These are phyloP conservation scores for Zhuliangozyma blackwelliae DNA, from an alignment of 1,139 yeast species.

Conservation along the genomic window DNA sequence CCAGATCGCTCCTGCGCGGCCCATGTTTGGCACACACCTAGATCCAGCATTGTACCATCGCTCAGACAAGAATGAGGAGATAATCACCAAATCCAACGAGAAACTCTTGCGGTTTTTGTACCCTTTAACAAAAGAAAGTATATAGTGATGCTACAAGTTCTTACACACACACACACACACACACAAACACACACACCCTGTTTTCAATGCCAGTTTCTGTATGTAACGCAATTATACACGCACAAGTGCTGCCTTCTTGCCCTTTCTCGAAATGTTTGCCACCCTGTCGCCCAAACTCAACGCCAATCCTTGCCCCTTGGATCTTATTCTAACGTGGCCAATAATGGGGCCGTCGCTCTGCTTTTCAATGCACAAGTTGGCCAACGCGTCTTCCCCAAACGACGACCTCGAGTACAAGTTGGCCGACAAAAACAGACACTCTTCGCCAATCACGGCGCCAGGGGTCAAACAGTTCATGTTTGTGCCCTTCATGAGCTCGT, in stretches of 20 bases:
- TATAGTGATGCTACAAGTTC: too few species aligned
- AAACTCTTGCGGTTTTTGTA: constrained; percentile 12
- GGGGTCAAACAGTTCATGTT: constrained; percentile 95
- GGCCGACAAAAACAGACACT: constrained; percentile 91
- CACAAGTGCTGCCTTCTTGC: constrained; percentile 21
- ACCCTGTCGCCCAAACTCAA: constrained; percentile 92
- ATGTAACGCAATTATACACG: constrained; percentile 17
- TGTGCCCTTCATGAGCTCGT: constrained; percentile 73
- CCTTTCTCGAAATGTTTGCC: constrained; percentile 68
- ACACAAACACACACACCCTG: too few species aligned
- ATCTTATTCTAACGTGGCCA: constrained; percentile 95
- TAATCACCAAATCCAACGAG: constrained; percentile 12
- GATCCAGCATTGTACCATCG: constrained; percentile 24
- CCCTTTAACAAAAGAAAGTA: constrained; percentile 2
- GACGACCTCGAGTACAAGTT: constrained; percentile 89
- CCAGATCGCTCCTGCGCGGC: constrained; percentile 1
- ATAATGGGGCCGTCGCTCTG: constrained; percentile 70
- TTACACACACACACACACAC: too few species aligned
- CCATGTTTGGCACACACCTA: constrained; percentile 21
- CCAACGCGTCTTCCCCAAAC: constrained; percentile 97
- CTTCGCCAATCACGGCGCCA: constrained; percentile 80
- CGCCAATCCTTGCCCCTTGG: constrained; percentile 97
- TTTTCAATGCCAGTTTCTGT: too few species aligned
- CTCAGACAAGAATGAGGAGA: constrained; percentile 16
- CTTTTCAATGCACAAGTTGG: constrained; percentile 90